Conservation (phyloP, 2,329 filamentous ascomycete genomes). For the Didymella exigua region DNA sequence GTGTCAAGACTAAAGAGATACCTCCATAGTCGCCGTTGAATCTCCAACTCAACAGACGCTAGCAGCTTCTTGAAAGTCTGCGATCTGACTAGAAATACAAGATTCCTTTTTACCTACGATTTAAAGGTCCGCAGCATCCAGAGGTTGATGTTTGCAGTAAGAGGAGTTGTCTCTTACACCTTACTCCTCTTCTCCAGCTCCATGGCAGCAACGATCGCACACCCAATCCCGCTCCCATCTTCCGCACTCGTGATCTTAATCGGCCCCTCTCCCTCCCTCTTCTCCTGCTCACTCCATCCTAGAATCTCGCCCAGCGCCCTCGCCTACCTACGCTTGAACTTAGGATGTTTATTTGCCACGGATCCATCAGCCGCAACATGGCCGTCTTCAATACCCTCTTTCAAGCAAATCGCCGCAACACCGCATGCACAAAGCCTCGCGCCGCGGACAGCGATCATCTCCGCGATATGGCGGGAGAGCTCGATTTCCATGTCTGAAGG, state of each 20-base stretch:
- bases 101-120: too few species aligned
- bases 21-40: too few species aligned
- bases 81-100: too few species aligned
- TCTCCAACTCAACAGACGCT: too few species aligned
- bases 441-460: slow-evolving; percentile 42
- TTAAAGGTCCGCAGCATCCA: too few species aligned
- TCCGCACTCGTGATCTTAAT: slow-evolving; percentile 49
- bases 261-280: slow-evolving; percentile 34
- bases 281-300: slow-evolving; percentile 34
- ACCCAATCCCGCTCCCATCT: slow-evolving; percentile 51
- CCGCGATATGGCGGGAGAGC: slow-evolving; percentile 35
- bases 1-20: too few species aligned
- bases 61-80: too few species aligned
- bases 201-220: slow-evolving; percentile 45
- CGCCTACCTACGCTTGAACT: slow-evolving; percentile 51
- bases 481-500: slow-evolving; percentile 34
- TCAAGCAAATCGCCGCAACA: slow-evolving; percentile 47
- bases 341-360: slow-evolving; percentile 51
- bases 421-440: slow-evolving; percentile 48
- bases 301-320: slow-evolving; percentile 48
- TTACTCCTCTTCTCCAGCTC: slow-evolving; percentile 28
- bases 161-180: background rate
- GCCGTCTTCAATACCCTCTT: slow-evolving; percentile 37
- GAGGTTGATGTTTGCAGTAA: too few species aligned
- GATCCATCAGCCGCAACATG: slow-evolving; percentile 49